phyloP scores from a whole-genome alignment of 805 yeast species.

The Sugiyamaella mastotermitis region DNA sequence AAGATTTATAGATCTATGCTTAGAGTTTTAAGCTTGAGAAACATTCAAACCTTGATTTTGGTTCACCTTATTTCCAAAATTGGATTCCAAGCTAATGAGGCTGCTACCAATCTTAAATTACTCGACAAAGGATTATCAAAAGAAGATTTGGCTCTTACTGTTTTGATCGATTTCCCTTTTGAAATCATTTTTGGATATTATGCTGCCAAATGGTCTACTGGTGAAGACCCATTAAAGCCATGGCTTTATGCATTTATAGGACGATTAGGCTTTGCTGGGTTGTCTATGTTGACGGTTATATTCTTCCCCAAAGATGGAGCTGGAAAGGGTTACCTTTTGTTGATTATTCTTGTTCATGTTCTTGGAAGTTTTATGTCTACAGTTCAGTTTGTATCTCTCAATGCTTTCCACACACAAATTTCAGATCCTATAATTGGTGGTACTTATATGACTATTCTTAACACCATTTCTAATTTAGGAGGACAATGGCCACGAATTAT shows the following conservation, averaged over 20 bases:
- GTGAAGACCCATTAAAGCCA: conserved; percentile 61
- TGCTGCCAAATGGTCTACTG: conserved; percentile 91
- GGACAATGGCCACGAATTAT: conserved; percentile 97
- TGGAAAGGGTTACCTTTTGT: conserved; percentile 47
- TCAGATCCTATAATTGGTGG: conserved; percentile 97
- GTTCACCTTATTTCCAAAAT: conserved; percentile 77
- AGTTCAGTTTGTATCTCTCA: conserved; percentile 87
- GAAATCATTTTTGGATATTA: conserved; percentile 93
- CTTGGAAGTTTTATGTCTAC: conserved; percentile 89
- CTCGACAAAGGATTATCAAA: conserved; percentile 87
- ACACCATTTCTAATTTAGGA: conserved; percentile 87
- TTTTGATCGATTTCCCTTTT: conserved; percentile 90
- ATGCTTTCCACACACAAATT: conserved; percentile 90
- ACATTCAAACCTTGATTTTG: conserved; percentile 66
- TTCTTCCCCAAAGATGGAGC: conserved; percentile 60
- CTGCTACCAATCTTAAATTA: conserved; percentile 86
- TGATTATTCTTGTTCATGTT: conserved; percentile 76
- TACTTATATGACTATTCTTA: conserved; percentile 93
- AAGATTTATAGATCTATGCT: conserved; percentile 32
- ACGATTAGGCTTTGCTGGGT: conserved; percentile 62
- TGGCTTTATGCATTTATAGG: conserved; percentile 90
- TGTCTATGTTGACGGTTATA: conserved; percentile 70
- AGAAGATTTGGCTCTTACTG: conserved; percentile 90
- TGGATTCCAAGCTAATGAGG: conserved; percentile 94
- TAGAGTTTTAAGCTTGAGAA: conserved; percentile 42